Evolutionary conservation across 345 rosid genomes (phyloP).

Genomic region (Noccaea caerulescens): DNA sequence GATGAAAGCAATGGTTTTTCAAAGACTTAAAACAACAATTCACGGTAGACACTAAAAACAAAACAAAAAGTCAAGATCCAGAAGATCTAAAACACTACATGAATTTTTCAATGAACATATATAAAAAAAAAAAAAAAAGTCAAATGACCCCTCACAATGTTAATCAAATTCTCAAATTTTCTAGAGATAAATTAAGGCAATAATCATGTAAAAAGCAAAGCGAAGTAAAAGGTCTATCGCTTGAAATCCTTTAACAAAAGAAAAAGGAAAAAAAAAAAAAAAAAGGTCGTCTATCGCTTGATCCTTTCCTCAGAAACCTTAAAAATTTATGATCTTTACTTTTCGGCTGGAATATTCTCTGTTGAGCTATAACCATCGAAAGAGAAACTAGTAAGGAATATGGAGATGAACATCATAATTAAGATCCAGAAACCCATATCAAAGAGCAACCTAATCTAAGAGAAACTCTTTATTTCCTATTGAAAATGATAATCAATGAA

Average conservation of each 20-base stretch:
- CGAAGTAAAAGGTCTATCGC: background rate
- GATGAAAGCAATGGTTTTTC: constrained; percentile 11
- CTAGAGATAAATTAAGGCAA: background rate
- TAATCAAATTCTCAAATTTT: constrained; percentile 10
- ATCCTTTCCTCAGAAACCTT: constrained; percentile 24
- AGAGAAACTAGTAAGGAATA: background rate
- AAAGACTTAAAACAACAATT: constrained; percentile 17
- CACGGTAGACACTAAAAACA: background rate
- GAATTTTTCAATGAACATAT: background rate
- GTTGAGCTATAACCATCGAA: background rate
- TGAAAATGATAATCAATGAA: background rate
- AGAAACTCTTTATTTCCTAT: no score
- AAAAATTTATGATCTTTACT: constrained; percentile 17
- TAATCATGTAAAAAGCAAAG: constrained; percentile 19
- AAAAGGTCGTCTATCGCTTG: background rate
- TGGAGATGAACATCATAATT: background rate
- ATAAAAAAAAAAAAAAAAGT: background rate
- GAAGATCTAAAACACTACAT: constrained; percentile 16
- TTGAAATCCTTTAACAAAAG: background rate
- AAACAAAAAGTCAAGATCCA: constrained; percentile 20
- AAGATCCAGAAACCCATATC: constrained; percentile 16
- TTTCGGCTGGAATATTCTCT: background rate
- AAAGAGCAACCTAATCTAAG: no score
- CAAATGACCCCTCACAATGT: background rate
- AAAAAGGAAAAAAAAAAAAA: no score